A percentile compares a stretch with the other conserved stretches of the same genome.
Evolutionary conservation across 331 rosid genomes (phyloP).

Genomic region (Quercus lobata): DNA sequence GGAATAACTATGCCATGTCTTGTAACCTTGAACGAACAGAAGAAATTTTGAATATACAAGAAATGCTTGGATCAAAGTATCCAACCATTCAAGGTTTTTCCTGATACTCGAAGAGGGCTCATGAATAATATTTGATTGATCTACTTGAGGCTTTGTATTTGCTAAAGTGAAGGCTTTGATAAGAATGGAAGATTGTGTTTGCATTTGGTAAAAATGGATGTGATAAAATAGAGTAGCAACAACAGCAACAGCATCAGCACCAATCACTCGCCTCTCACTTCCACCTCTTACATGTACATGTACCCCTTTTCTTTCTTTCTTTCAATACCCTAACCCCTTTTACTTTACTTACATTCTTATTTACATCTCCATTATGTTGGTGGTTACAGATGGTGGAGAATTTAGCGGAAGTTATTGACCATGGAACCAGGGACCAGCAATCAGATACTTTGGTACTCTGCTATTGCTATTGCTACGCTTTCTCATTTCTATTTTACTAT

Average conservation of each 20-base stretch:
- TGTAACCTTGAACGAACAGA: neutral
- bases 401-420: conserved; percentile 70
- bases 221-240: neutral
- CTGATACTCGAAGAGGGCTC: neutral
- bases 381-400: conserved; percentile 70
- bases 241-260: conserved; percentile 51
- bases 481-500: neutral
- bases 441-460: conserved; percentile 68
- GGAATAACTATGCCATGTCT: neutral
- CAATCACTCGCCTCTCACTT: conserved; percentile 44
- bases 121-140: neutral
- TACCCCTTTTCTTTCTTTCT: too few species aligned
- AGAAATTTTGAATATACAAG: neutral
- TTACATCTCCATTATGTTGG: too few species aligned
- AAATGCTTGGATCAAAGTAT: neutral
- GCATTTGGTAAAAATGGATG: neutral
- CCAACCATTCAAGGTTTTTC: neutral
- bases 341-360: neutral
- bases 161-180: neutral
- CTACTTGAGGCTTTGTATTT: neutral
- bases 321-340: too few species aligned
- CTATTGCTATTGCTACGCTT: neutral
- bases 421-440: conserved; percentile 74
- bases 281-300: conserved; percentile 37
- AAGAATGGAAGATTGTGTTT: too few species aligned